phyloP scores from a whole-genome alignment of 768 basidiomycete genomes.

The Russula emetica region DNA sequence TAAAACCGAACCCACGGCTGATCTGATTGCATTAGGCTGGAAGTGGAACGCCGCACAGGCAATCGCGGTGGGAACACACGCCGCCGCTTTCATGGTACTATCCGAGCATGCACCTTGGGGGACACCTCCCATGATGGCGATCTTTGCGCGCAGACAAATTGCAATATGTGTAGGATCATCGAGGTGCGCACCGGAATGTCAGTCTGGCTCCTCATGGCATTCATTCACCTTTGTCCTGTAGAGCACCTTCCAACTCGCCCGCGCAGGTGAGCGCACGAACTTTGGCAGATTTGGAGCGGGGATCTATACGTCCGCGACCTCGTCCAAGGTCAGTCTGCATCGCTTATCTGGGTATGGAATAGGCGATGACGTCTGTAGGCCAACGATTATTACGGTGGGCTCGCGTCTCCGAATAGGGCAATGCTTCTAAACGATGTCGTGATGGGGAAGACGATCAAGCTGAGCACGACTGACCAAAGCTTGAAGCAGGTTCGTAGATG shows the following conservation, averaged over 20 bases:
- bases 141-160: constrained; percentile 24
- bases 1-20: neutral
- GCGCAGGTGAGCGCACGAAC: constrained; percentile 24
- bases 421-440: constrained; percentile 32
- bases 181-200: constrained; percentile 9
- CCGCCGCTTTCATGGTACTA: constrained; percentile 33
- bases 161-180: constrained; percentile 31
- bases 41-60: constrained; percentile 22
- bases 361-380: constrained; percentile 23
- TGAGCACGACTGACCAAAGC: constrained; percentile 9
- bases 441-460: constrained; percentile 28
- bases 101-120: constrained; percentile 29
- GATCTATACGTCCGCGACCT: constrained; percentile 33
- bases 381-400: constrained; percentile 28
- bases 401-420: constrained; percentile 24
- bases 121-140: constrained; percentile 20
- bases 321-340: constrained; percentile 29
- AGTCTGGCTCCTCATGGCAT: too few relatives aligned
- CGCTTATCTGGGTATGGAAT: neutral
- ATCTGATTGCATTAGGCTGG: constrained; percentile 17
- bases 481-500: constrained; percentile 27
- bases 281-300: constrained; percentile 31
- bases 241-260: constrained; percentile 29
- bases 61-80: constrained; percentile 25
- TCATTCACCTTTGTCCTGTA: neutral